phyloP scores from a whole-genome alignment of 257 asterid species.

The Thymus quinquecostatus region DNA sequence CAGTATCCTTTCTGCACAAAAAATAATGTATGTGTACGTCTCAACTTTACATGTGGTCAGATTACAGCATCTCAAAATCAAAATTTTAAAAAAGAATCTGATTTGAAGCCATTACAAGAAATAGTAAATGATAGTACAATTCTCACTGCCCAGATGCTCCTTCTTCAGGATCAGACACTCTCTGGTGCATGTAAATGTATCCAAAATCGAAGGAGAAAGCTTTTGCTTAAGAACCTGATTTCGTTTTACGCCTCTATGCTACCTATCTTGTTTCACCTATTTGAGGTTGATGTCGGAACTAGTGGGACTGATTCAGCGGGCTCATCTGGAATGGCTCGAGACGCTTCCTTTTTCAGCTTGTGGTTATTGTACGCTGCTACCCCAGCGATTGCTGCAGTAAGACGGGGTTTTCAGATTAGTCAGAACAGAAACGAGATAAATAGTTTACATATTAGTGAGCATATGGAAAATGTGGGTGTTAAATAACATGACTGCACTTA shows the following conservation, averaged over 20 bases:
- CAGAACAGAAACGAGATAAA: not conserved
- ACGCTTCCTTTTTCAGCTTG: conserved; percentile 84
- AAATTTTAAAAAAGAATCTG: not conserved
- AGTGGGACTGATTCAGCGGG: conserved; percentile 52
- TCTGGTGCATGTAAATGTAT: conserved; percentile 1
- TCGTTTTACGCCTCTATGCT: not conserved
- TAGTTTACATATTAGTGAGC: not conserved
- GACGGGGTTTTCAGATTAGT: conserved; percentile 3
- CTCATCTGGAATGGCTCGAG: conserved; percentile 48
- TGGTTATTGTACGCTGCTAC: conserved; percentile 92
- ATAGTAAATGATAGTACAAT: conserved; percentile 11
- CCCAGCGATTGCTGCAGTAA: conserved; percentile 82
- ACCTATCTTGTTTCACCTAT: conserved; percentile 24
- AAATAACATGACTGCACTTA: not conserved
- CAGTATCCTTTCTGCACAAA: conserved; percentile 23
- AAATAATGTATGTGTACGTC: conserved; percentile 16
- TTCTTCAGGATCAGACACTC: conserved; percentile 20
- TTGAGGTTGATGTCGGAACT: conserved; percentile 33
- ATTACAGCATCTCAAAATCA: not conserved
- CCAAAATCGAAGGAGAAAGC: conserved; percentile 25
- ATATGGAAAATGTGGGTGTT: not conserved
- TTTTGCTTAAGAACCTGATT: conserved; percentile 9
- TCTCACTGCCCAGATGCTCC: conserved; percentile 14
- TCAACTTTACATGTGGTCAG: conserved; percentile 30
- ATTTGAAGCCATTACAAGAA: conserved; percentile 16